Percentiles rank a stretch among this genome's conserved stretches.
Evolutionary conservation across 2,329 filamentous ascomycete species (phyloP).

Genomic region (Amylocarpus encephaloides): DNA sequence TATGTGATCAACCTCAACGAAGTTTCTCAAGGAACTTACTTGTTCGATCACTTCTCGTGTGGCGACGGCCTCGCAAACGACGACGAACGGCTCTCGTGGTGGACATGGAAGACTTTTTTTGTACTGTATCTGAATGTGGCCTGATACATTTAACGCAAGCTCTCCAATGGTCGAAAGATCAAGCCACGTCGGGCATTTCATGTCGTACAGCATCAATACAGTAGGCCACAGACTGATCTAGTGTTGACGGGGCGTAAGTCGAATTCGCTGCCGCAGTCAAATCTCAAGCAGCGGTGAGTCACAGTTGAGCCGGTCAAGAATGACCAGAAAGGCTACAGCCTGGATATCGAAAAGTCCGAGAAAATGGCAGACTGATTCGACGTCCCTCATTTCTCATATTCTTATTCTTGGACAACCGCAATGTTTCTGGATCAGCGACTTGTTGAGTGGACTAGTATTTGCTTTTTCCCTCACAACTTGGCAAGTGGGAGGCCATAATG

Average conservation of each 20-base stretch:
- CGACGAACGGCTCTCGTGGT: no score
- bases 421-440: neutral
- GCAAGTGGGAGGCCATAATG: neutral
- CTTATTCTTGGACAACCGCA: neutral
- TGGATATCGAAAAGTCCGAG: slow-evolving; percentile 1
- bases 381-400: neutral
- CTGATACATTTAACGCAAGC: no score
- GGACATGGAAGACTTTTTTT: no score
- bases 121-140: no score
- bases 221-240: slow-evolving; percentile 10
- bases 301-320: neutral
- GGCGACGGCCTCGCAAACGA: no score
- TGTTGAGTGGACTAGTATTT: neutral
- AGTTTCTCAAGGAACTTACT: no score
- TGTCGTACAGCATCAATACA: slow-evolving; percentile 17
- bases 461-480: neutral
- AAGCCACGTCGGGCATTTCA: neutral
- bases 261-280: slow-evolving; percentile 15
- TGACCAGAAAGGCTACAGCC: neutral
- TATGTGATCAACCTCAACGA: no score
- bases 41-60: no score
- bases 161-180: neutral
- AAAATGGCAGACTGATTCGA: neutral
- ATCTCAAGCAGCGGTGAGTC: slow-evolving; percentile 27
- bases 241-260: slow-evolving; percentile 2